Percentiles rank a stretch among this genome's conserved stretches.
Evolutionary conservation across 192 early-diverging fungal genomes (phyloP).

Genomic region (Allomyces macrogynus): DNA sequence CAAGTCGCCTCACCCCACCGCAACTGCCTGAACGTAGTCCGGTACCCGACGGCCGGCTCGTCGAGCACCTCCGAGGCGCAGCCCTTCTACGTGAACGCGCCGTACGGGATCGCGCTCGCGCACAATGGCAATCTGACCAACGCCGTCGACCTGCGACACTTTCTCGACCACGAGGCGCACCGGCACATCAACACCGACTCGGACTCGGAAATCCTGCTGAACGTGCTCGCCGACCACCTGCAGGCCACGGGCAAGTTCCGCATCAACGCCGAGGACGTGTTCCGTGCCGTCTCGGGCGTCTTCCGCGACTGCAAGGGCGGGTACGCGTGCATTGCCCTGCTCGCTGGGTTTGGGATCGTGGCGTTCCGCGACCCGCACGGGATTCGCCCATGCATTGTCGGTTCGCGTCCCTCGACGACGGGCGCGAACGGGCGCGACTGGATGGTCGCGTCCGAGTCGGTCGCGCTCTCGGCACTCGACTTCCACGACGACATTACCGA

Average conservation of each 20-base stretch:
- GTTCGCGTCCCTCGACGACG: conserved; percentile 41
- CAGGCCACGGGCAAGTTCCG: conserved; percentile 91
- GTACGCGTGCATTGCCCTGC: conserved; percentile 89
- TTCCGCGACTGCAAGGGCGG: conserved; percentile 71
- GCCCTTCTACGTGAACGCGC: conserved; percentile 99
- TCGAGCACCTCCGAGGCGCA: conserved; percentile 93
- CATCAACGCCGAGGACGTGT: conserved; percentile 97
- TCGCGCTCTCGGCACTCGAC: conserved; percentile 72
- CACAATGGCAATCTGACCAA: conserved; percentile 99
- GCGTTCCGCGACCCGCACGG: conserved; percentile 90
- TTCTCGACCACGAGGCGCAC: conserved; percentile 85
- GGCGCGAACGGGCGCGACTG: conserved; percentile 57
- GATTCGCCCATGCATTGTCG: conserved; percentile 88
- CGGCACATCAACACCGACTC: conserved; percentile 99
- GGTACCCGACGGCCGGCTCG: conserved; percentile 95
- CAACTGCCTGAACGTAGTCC: conserved; percentile 42
- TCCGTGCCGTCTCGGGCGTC: conserved; percentile 66
- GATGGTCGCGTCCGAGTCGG: conserved; percentile 97
- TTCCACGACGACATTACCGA: conserved; percentile 63
- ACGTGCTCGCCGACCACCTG: conserved; percentile 92
- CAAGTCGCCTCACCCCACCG: conserved; percentile 1
- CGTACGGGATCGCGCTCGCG: conserved; percentile 92
- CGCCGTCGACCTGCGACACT: conserved; percentile 64
- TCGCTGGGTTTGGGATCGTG: conserved; percentile 93
- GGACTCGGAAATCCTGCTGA: conserved; percentile 93